Percentiles rank a stretch among this genome's conserved stretches.
Evolutionary conservation across 169 alveolate genomes (phyloP).

Genomic region (Fabrea salina): DNA sequence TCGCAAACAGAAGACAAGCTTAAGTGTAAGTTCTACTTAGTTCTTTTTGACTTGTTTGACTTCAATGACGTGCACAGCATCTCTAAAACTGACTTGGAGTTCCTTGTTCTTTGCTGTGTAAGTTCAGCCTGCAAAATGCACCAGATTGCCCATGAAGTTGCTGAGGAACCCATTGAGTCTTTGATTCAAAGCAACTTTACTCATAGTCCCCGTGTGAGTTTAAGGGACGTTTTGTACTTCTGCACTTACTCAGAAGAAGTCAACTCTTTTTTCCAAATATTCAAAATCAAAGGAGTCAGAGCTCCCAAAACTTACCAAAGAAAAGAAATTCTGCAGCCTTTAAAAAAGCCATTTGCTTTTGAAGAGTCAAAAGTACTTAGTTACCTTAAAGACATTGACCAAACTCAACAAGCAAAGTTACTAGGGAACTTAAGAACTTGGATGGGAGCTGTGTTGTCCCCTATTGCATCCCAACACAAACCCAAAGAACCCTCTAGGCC

Average conservation of each 20-base stretch:
- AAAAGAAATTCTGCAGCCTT: constrained; percentile 34
- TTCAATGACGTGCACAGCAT: constrained; percentile 38
- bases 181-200: background rate
- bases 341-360: constrained; percentile 31
- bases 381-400: background rate
- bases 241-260: constrained; percentile 38
- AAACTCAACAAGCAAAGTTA: background rate
- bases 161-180: background rate
- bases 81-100: constrained; percentile 14
- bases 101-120: constrained; percentile 5
- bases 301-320: constrained; percentile 41
- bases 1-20: constrained; percentile 68
- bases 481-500: background rate
- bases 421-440: constrained; percentile 22
- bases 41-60: constrained; percentile 59
- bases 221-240: background rate
- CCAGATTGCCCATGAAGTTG: background rate
- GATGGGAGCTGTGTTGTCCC: constrained; percentile 33
- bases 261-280: constrained; percentile 43
- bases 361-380: background rate
- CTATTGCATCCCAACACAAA: background rate
- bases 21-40: constrained; percentile 32
- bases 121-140: constrained; percentile 18
- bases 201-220: background rate
- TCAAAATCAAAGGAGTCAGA: constrained; percentile 48